phyloP scores from a whole-genome alignment of 1,284 basidiomycete species.

The Ganoderma leucocontextum region DNA sequence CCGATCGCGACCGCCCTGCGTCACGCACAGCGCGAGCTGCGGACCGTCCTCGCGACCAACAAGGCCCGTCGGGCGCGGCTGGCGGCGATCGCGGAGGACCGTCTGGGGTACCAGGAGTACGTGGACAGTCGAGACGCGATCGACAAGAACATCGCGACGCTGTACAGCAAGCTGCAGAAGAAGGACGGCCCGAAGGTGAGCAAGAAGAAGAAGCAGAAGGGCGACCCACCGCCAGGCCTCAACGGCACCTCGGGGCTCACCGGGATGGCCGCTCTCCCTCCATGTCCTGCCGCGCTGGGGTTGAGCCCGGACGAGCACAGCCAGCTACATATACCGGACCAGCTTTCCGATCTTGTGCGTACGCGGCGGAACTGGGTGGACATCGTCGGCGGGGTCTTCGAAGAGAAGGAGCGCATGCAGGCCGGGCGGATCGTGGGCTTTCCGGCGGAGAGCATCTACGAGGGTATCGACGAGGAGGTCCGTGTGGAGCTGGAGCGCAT shows the following conservation, averaged over 20 bases:
- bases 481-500: slow-evolving; percentile 48
- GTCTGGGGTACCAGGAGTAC: slow-evolving; percentile 92
- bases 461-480: slow-evolving; percentile 74
- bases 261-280: slow-evolving; percentile 42
- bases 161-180: slow-evolving; percentile 79
- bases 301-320: slow-evolving; percentile 74
- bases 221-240: slow-evolving; percentile 51
- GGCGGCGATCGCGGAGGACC: slow-evolving; percentile 81
- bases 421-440: slow-evolving; percentile 79
- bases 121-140: slow-evolving; percentile 80
- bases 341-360: slow-evolving; percentile 73
- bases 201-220: slow-evolving; percentile 76
- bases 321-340: slow-evolving; percentile 71
- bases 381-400: slow-evolving; percentile 71
- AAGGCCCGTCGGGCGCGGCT: slow-evolving; percentile 84
- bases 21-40: slow-evolving; percentile 84
- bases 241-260: slow-evolving; percentile 38
- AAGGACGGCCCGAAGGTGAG: slow-evolving; percentile 70
- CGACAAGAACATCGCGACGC: slow-evolving; percentile 81
- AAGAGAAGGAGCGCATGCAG: slow-evolving; percentile 66
- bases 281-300: slow-evolving; percentile 72
- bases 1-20: slow-evolving; percentile 92
- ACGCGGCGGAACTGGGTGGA: slow-evolving; percentile 80
- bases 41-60: slow-evolving; percentile 81
- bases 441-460: slow-evolving; percentile 76